Evolutionary conservation across 1,284 basidiomycete species (phyloP).

Genomic region (Pascua guehoae): DNA sequence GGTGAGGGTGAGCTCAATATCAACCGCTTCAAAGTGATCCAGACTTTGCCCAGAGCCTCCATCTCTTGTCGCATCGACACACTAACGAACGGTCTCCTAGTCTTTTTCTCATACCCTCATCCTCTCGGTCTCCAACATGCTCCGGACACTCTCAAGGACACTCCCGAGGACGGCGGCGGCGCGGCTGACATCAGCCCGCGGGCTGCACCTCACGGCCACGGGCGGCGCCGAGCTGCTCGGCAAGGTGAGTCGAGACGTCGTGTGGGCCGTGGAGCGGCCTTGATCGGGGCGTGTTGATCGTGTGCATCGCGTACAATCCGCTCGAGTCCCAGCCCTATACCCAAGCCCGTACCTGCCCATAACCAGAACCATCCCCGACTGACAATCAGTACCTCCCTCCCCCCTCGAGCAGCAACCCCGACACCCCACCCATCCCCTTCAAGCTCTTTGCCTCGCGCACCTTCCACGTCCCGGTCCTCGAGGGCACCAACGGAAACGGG

Average conservation of each 20-base stretch:
- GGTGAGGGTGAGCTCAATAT: no score
- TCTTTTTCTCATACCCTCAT: no score
- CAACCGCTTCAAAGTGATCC: no score
- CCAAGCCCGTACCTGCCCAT: not conserved
- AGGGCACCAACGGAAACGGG: conserved; percentile 7
- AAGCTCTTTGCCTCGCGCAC: conserved; percentile 10
- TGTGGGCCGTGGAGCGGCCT: not conserved
- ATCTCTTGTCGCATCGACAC: no score
- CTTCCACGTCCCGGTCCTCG: conserved; percentile 13
- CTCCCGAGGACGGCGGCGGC: no score
- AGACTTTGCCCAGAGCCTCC: no score
- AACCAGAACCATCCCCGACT: not conserved
- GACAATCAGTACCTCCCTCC: conserved; percentile 6
- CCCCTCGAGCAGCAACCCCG: not conserved
- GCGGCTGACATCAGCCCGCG: not conserved
- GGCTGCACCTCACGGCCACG: not conserved
- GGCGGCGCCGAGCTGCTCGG: conserved; percentile 1
- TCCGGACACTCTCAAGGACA: no score
- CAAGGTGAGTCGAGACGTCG: conserved; percentile 1
- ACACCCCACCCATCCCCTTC: conserved; percentile 1
- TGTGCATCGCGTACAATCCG: not conserved
- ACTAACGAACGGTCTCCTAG: no score
- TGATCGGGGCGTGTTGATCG: not conserved
- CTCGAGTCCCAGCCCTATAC: not conserved
- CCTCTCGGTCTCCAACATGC: no score